Conservation (phyloP, 1,139 yeast species). For the Hyphopichia pseudoburtonii region DNA sequence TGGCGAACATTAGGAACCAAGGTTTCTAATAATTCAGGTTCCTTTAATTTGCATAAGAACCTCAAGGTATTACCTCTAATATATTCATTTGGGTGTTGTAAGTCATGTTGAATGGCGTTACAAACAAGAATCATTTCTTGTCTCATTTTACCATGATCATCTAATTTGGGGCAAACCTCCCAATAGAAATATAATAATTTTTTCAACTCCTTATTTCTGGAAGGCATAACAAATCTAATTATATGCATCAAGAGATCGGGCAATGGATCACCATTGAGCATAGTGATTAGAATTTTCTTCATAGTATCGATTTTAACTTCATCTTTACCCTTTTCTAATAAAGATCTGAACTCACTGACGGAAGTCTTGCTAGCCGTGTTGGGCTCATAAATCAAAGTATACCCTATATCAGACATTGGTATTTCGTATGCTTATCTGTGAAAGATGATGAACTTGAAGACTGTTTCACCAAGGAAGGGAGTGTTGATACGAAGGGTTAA, state of each 20-base stretch:
- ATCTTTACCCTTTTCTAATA: conserved; percentile 88
- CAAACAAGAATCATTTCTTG: conserved; percentile 99
- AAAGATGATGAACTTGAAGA: no score
- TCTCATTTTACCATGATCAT: conserved; percentile 84
- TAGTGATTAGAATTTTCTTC: conserved; percentile 81
- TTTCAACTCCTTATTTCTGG: conserved; percentile 85
- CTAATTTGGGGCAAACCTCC: conserved; percentile 96
- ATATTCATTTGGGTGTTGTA: conserved; percentile 97
- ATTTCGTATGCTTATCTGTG: not conserved
- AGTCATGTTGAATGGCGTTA: conserved; percentile 95
- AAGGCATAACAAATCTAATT: conserved; percentile 96
- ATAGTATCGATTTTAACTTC: conserved; percentile 85
- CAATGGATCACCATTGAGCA: conserved; percentile 91
- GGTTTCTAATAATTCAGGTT: conserved; percentile 92
- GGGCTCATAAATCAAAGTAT: conserved; percentile 76
- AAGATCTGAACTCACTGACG: conserved; percentile 70
- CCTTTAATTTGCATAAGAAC: conserved; percentile 85
- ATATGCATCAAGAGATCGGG: conserved; percentile 97
- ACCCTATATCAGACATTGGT: conserved; percentile 53
- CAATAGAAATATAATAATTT: conserved; percentile 92
- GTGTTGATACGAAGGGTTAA: no score
- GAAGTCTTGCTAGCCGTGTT: conserved; percentile 70
- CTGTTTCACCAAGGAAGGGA: no score
- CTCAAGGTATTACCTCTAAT: conserved; percentile 94
- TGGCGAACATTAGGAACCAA: conserved; percentile 89